Evolutionary conservation across 345 rosid species (phyloP), one percentile per base, ranked within the genome.

Genomic region (Salix udensis): DNA sequence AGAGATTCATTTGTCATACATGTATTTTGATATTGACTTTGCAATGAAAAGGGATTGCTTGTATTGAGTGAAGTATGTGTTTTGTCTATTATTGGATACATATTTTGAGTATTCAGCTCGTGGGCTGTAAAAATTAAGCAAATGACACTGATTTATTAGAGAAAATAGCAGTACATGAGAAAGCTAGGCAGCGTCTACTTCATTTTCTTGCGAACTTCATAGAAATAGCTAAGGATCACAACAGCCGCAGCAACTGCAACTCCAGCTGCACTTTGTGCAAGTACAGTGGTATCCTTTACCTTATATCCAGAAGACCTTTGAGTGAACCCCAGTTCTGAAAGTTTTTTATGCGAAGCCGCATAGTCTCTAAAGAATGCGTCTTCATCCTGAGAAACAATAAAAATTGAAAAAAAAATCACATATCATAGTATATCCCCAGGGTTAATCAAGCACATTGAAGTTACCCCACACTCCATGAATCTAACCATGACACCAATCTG

Each of bases 241-340:
- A 91, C 98, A 7, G 94, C 94, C 46, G 91, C 98, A 71, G 97
- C 84, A 68, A 93, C 92, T 0, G 79, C 94, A 26, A 91, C 91
- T 42, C 99, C 99, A 14, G 89, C 90, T 2, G 97, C 97, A 16
- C 99, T 74, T 74, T 90, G 96, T 23, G 96, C 97, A 44, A 91
- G 75, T 44, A 90, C 65, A 19, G 83, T 84, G 82, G 89, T 73
- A 84, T 93, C 93, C 60, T 80, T 83, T 11, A 69, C 72, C 76
- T 87, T 91, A 44, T 86, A 77, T 11, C 62, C 83, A 7, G 92
- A 85, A 65, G 88, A 78, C 28, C 71, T 48, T 6, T 89, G 90
- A 64, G 76, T 74, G 77, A 93, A 95, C 50, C 98, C 96, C 24
- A 93, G 91, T 78, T 93, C 99, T 0, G 97, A 95, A 65, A 95